A percentile compares a stretch with the other conserved stretches of the same genome.
Evolutionary conservation across 129 eudicot species (phyloP).

Genomic region (Pulicaria dysenterica): DNA sequence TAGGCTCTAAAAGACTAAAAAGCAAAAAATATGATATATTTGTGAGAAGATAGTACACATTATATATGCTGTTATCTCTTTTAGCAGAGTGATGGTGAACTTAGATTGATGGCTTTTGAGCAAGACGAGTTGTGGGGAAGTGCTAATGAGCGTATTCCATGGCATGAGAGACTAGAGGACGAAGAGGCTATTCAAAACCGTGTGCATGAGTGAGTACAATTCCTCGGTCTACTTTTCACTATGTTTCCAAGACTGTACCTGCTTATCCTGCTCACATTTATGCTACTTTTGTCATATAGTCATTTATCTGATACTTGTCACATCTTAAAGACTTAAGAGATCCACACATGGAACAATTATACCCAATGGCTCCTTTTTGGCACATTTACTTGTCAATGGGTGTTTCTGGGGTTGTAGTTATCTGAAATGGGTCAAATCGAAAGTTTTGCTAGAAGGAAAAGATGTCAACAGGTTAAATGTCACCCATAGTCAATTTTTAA

Average conservation of each 20-base stretch:
- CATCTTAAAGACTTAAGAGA: too few relatives aligned
- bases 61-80: background rate
- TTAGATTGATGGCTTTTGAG: constrained; percentile 79
- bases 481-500: background rate
- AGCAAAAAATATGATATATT: constrained; percentile 11
- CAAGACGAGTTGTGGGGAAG: constrained; percentile 86
- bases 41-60: constrained; percentile 12
- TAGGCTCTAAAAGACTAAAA: constrained; percentile 1
- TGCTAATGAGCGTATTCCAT: constrained; percentile 81
- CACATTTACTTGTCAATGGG: too few relatives aligned
- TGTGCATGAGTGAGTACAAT: constrained; percentile 82
- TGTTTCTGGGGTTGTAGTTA: background rate
- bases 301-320: too few relatives aligned
- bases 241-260: background rate
- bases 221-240: background rate
- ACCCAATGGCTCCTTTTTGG: too few relatives aligned
- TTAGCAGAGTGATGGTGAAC: constrained; percentile 71
- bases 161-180: constrained; percentile 92
- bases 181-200: constrained; percentile 95
- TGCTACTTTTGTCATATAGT: too few relatives aligned
- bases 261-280: too few relatives aligned
- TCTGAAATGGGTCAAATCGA: background rate
- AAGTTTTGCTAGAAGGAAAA: background rate
- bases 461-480: background rate
- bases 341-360: too few relatives aligned